Percentiles rank a stretch among this genome's conserved stretches.
Conservation (phyloP, 2,329 filamentous ascomycete species). For the Fusarium tuaranense region DNA sequence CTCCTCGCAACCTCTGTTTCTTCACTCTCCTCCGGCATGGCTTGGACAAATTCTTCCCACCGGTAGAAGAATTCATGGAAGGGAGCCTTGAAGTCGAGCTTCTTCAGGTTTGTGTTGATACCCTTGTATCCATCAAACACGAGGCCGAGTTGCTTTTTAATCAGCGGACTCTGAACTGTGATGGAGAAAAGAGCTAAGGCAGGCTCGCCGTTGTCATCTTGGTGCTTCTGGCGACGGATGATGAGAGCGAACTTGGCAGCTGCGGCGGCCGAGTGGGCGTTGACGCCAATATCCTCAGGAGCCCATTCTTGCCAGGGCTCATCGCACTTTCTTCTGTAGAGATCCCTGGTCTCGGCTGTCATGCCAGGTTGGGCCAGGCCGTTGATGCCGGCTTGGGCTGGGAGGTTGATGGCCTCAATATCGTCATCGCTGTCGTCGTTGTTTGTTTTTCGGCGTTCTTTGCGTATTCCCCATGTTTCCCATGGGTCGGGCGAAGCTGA, state of each 20-base stretch:
- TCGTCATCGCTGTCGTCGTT: not conserved
- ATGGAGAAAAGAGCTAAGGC: not conserved
- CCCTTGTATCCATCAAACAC: not conserved
- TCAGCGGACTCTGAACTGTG: slow-evolving; percentile 10
- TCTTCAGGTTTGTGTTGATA: slow-evolving; percentile 18
- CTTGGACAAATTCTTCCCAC: slow-evolving; percentile 2
- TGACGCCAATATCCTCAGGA: not conserved
- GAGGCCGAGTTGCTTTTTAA: slow-evolving; percentile 2
- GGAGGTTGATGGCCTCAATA: not conserved
- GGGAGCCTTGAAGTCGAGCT: slow-evolving; percentile 6
- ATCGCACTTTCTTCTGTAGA: not conserved
- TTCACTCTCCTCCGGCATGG: accelerated
- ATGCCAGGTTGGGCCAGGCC: not conserved
- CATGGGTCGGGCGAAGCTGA: too few relatives aligned
- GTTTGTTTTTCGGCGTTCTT: too few relatives aligned
- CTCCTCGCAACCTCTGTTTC: not conserved
- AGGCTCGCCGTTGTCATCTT: not conserved
- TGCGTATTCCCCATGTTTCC: too few relatives aligned
- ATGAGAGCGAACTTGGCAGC: slow-evolving; percentile 14
- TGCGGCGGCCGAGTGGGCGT: not conserved
- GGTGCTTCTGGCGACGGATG: slow-evolving; percentile 7
- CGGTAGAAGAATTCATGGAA: slow-evolving; percentile 21
- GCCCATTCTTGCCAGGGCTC: slow-evolving; percentile 16
- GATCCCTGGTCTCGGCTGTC: not conserved
- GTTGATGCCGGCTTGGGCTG: not conserved